Base-by-base conservation (phyloP, 495 filamentous ascomycete species). In the Tuber melanosporum region DNA sequence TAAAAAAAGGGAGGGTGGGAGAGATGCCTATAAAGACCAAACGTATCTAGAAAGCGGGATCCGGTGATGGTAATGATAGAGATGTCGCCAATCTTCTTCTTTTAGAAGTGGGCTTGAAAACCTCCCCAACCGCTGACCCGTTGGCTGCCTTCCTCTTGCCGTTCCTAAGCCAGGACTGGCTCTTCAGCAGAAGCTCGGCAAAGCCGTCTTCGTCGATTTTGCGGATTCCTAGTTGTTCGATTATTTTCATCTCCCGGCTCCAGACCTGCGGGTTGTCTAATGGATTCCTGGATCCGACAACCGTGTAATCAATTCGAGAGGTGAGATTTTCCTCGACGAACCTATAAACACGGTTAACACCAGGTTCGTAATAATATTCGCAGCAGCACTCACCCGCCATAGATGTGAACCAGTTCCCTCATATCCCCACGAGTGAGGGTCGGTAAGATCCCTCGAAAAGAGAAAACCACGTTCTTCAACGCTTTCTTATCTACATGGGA, bases 61-160 rank as follows among this genome's bases (percentile, higher is more conserved):
- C 57, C 32, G 57, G 57, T 36, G 26, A 14, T 62, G 52, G 22
- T 5, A 32, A 62, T 36, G 57, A 36, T 19, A 17, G 32, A 66
- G 26, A 26, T 32, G 2, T 36, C 12, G 3, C 26, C 26, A 36
- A 5, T 36, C 57, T 66, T 36, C 57, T 66, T 6, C 7, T 66
- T 19, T 66, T 66, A 2, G 49, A 22, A 57, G 26, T 15, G 57
- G 57, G 26, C 57, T 66, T 32, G 57, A 66, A 66, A 66, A 66
- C 57, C 14, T 66, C 57, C 26, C 57, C 57, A 8, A 66, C 57
- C 4, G 57, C 57, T 12, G 57, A 66, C 26, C 57, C 57, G 12
- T 66, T 36, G 17, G 57, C 57, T 66, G 57, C 57, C 57, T 66
- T 66, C 32, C 57, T 66, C 57, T 66, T 66, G 14, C 57, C 57